Evolutionary conservation across 169 alveolate genomes (phyloP).

Genomic region (Plasmodium vinckei): DNA sequence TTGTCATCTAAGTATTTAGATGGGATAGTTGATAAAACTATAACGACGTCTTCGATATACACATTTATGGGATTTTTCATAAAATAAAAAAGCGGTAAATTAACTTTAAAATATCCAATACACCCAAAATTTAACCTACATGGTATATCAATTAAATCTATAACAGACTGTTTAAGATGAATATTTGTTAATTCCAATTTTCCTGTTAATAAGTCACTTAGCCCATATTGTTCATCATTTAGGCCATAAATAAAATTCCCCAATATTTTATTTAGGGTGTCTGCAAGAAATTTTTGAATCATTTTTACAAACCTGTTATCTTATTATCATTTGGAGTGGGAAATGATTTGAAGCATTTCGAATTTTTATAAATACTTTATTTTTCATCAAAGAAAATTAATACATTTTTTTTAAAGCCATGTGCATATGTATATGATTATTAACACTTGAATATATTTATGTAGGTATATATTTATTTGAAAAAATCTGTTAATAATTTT

Average conservation of each 20-base stretch:
- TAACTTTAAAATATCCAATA: slow-evolving; percentile 71
- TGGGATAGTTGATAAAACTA: slow-evolving; percentile 71
- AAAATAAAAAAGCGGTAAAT: slow-evolving; percentile 75
- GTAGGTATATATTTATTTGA: not conserved
- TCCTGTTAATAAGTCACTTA: slow-evolving; percentile 69
- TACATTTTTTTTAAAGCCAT: not conserved
- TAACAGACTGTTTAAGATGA: slow-evolving; percentile 60
- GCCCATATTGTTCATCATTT: slow-evolving; percentile 52
- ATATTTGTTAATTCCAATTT: slow-evolving; percentile 73
- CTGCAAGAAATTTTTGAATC: slow-evolving; percentile 71
- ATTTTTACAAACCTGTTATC: slow-evolving; percentile 7
- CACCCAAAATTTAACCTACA: slow-evolving; percentile 77
- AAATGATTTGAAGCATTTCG: not conserved
- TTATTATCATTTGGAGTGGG: not conserved
- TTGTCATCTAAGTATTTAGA: slow-evolving; percentile 74
- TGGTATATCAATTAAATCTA: slow-evolving; percentile 69
- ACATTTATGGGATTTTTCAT: slow-evolving; percentile 75
- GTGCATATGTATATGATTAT: slow-evolving; percentile 5
- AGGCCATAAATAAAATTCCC: slow-evolving; percentile 74
- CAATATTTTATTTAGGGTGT: slow-evolving; percentile 51
- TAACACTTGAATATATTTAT: not conserved
- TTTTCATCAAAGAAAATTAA: not conserved
- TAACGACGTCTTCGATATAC: slow-evolving; percentile 73
- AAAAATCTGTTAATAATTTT: not conserved
- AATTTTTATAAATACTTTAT: not conserved